Evolutionary conservation across 345 rosid species (phyloP).

Genomic region (Anastatica hierochuntica): DNA sequence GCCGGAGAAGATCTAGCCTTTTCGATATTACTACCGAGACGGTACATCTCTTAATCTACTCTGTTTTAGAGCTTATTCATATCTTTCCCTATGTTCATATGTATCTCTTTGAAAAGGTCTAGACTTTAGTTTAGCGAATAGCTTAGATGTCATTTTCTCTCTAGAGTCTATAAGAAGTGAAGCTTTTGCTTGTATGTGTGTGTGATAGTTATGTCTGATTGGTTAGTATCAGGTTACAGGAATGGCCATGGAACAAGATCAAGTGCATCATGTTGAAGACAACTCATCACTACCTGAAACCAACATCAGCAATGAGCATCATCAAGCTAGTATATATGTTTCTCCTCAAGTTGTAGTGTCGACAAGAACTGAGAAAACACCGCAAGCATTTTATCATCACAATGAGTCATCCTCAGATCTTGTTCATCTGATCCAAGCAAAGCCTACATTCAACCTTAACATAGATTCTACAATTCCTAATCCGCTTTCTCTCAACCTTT

Average conservation of each 20-base stretch:
- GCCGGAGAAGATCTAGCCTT: constrained; percentile 91
- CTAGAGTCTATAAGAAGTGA: no score
- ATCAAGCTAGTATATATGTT: constrained; percentile 30
- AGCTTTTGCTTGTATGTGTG: no score
- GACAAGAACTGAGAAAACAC: constrained; percentile 26
- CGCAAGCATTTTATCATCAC: constrained; percentile 14
- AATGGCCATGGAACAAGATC: constrained; percentile 44
- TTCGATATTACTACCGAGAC: constrained; percentile 89
- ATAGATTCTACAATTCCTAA: constrained; percentile 22
- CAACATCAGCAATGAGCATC: constrained; percentile 22
- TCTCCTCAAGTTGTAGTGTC: constrained; percentile 23
- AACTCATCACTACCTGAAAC: constrained; percentile 33
- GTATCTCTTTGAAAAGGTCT: no score
- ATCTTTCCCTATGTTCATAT: no score
- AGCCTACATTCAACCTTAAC: constrained; percentile 13
- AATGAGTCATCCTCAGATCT: constrained; percentile 25
- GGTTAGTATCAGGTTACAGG: constrained; percentile 42
- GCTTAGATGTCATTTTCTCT: no score
- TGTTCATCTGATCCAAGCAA: constrained; percentile 21
- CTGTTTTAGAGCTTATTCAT: no score
- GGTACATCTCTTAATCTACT: no score
- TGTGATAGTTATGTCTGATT: constrained; percentile 8
- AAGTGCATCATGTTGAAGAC: constrained; percentile 27
- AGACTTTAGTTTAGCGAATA: no score
- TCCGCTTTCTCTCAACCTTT: constrained; percentile 54